phyloP scores from a whole-genome alignment of 75 land plant genomes.

The Sequoiadendron giganteum region DNA sequence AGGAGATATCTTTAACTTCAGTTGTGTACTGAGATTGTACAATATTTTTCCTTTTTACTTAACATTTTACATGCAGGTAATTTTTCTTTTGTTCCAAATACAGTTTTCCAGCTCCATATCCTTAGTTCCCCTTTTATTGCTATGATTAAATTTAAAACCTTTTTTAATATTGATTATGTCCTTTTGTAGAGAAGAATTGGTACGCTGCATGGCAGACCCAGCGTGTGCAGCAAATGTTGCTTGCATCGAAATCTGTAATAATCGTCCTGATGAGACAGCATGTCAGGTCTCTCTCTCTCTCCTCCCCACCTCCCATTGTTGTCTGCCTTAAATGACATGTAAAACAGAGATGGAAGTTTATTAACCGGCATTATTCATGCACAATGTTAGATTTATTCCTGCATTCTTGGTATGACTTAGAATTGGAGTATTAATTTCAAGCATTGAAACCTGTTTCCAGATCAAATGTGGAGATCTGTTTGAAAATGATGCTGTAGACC shows the following conservation, averaged over 20 bases:
- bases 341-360: not conserved
- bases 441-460: constrained; percentile 34
- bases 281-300: constrained; percentile 69
- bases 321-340: not conserved
- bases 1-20: too few species aligned
- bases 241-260: constrained; percentile 93
- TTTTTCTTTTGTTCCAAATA: not conserved
- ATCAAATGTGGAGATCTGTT: constrained; percentile 97
- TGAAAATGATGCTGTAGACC: constrained; percentile 85
- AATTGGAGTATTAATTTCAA: not conserved
- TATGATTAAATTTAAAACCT: not conserved
- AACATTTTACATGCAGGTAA: not conserved
- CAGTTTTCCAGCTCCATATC: not conserved
- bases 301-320: not conserved
- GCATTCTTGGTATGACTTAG: not conserved
- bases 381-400: not conserved
- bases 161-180: not conserved
- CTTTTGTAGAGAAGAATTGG: constrained; percentile 26
- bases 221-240: constrained; percentile 94
- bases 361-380: not conserved
- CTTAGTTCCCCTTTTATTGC: not conserved
- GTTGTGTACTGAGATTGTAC: too few species aligned
- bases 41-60: too few species aligned
- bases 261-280: constrained; percentile 93
- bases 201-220: constrained; percentile 76